Evolutionary conservation across 148 eudicot species (phyloP).

Genomic region (Dysphania ambrosioides): DNA sequence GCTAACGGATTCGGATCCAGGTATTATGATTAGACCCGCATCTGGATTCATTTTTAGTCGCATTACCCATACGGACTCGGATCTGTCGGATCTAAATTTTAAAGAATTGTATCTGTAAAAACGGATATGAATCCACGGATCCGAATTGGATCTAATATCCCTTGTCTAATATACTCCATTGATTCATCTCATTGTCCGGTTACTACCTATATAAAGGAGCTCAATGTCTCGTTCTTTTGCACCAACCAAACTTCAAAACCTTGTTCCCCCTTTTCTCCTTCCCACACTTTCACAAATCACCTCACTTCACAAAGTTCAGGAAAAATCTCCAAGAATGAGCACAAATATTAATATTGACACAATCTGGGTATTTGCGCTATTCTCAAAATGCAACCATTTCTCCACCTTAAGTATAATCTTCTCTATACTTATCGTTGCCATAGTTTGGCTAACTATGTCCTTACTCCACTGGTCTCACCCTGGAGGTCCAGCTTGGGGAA

Average conservation of each 20-base stretch:
- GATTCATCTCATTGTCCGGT: too few species aligned
- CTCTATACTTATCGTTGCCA: constrained; percentile 5
- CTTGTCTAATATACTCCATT: too few species aligned
- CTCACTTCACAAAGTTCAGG: not conserved
- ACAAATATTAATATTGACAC: constrained; percentile 23
- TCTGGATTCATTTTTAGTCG: too few species aligned
- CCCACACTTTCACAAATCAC: not conserved
- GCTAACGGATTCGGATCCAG: too few species aligned
- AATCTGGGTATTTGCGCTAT: constrained; percentile 35
- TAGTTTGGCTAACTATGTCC: constrained; percentile 26
- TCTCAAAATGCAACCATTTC: constrained; percentile 26
- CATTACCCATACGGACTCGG: too few species aligned
- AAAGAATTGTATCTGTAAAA: too few species aligned
- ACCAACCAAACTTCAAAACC: not conserved
- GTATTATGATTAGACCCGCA: too few species aligned
- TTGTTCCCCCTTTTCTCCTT: not conserved
- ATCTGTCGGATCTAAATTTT: too few species aligned
- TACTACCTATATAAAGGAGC: too few species aligned
- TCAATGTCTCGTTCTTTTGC: too few species aligned
- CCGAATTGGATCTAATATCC: too few species aligned
- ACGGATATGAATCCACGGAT: too few species aligned
- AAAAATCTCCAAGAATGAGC: constrained; percentile 16
- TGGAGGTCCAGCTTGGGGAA: constrained; percentile 80
- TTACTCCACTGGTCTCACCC: constrained; percentile 49
- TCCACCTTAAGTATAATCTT: constrained; percentile 9